A percentile compares a stretch with the other conserved stretches of the same genome.
Evolutionary conservation across 202 grass and related monocot species (phyloP).

Genomic region (Dendrocalamus latiflorus): DNA sequence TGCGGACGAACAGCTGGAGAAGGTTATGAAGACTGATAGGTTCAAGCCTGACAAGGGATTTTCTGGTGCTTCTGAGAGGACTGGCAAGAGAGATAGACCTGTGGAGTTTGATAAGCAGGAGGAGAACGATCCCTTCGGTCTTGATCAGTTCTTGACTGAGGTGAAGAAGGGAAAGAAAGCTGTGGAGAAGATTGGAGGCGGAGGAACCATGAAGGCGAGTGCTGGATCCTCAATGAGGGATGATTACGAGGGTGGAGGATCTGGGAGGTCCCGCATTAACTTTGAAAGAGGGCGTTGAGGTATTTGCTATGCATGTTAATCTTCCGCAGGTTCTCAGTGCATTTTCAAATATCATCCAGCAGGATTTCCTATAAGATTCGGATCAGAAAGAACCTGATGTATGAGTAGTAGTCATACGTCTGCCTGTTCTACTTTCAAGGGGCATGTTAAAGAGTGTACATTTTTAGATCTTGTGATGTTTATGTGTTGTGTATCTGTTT

Average conservation of each 20-base stretch:
- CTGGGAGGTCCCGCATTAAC: conserved; percentile 74
- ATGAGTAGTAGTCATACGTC: background rate
- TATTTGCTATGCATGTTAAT: conserved; percentile 19
- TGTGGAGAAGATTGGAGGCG: conserved; percentile 78
- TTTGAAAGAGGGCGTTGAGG: conserved; percentile 64
- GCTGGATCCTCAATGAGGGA: conserved; percentile 75
- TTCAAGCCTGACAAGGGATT: conserved; percentile 83
- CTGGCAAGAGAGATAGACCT: conserved; percentile 74
- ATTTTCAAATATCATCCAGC: background rate
- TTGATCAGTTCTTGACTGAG: conserved; percentile 95
- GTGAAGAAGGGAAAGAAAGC: conserved; percentile 95
- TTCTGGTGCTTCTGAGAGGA: conserved; percentile 56
- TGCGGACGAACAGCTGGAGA: conserved; percentile 16
- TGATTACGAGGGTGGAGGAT: conserved; percentile 74
- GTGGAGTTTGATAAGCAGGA: conserved; percentile 88
- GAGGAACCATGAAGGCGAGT: conserved; percentile 86
- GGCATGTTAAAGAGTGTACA: conserved; percentile 1
- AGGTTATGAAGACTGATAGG: conserved; percentile 76
- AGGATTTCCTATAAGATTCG: background rate
- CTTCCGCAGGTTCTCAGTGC: background rate
- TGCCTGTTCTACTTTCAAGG: background rate
- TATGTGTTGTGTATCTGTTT: conserved; percentile 21
- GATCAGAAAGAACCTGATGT: background rate
- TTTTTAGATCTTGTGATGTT: conserved; percentile 6
- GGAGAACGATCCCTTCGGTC: conserved; percentile 77